These are phyloP conservation scores for Xylaria castorea DNA, from an alignment of 495 filamentous ascomycete species.

Conservation along the genomic window DNA sequence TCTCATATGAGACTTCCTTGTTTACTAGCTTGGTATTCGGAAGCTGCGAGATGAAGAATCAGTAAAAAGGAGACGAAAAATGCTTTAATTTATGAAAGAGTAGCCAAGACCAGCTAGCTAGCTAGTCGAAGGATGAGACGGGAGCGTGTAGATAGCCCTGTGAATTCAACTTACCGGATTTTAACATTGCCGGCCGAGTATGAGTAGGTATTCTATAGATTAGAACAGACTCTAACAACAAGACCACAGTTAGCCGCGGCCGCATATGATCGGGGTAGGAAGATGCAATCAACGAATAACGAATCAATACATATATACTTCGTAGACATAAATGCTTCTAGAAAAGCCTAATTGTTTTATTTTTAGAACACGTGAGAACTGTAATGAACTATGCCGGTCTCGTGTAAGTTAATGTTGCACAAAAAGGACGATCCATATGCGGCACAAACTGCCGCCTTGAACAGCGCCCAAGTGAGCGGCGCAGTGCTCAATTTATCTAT, in stretches of 20 bases:
- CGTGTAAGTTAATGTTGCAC: conserved; percentile 16
- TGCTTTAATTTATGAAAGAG: background rate
- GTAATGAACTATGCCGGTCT: background rate
- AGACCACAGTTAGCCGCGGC: background rate
- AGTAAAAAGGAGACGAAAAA: background rate
- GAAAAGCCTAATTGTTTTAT: background rate
- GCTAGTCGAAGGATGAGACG: background rate
- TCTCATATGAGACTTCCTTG: background rate
- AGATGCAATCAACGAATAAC: background rate
- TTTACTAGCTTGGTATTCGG: background rate
- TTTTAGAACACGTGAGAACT: conserved; percentile 12
- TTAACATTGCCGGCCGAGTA: background rate
- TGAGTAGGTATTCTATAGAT: background rate
- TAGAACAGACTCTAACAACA: background rate
- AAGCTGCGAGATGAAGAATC: background rate
- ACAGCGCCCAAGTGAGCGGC: background rate
- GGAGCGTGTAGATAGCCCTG: background rate
- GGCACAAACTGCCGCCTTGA: background rate
- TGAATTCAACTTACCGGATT: background rate
- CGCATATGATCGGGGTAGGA: background rate
- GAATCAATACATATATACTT: background rate
- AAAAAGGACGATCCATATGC: background rate
- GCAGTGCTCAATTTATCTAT: background rate
- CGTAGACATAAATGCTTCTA: background rate
- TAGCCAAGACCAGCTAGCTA: conserved; percentile 3